Evolutionary conservation across 116 monocot species (phyloP).

Genomic region (Papilionanthe hybrid): DNA sequence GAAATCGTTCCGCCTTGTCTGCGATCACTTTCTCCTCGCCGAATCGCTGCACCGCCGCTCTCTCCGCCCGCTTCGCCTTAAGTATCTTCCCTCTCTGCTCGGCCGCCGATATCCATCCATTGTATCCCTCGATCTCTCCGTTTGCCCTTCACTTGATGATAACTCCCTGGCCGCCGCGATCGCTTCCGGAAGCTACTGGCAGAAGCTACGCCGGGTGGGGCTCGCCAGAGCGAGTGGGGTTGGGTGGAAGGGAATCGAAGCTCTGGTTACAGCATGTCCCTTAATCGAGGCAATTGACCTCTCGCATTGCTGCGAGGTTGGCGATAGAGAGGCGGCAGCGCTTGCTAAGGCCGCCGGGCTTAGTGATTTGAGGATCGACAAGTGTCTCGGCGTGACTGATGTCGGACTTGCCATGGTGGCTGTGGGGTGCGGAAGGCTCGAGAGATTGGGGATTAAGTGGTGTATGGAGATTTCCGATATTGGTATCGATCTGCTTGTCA

Average conservation of each 20-base stretch:
- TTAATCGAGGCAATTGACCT: slow-evolving; percentile 62
- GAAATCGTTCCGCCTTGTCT: slow-evolving; percentile 59
- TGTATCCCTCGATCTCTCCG: slow-evolving; percentile 57
- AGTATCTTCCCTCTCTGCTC: slow-evolving; percentile 32
- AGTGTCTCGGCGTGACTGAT: slow-evolving; percentile 72
- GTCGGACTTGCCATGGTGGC: slow-evolving; percentile 77
- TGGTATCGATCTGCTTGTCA: slow-evolving; percentile 67
- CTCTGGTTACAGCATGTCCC: slow-evolving; percentile 46
- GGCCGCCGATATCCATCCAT: slow-evolving; percentile 32
- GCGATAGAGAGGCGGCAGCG: slow-evolving; percentile 76
- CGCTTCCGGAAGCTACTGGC: background rate
- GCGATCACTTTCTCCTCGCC: slow-evolving; percentile 37
- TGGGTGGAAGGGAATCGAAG: slow-evolving; percentile 65
- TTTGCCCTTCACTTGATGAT: slow-evolving; percentile 54
- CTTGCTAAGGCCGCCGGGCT: slow-evolving; percentile 42
- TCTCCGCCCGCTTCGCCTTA: slow-evolving; percentile 30
- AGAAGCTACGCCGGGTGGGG: slow-evolving; percentile 26
- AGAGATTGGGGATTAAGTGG: slow-evolving; percentile 72
- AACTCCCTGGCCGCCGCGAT: slow-evolving; percentile 17
- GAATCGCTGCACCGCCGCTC: slow-evolving; percentile 39
- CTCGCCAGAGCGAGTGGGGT: slow-evolving; percentile 51
- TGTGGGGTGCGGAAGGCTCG: slow-evolving; percentile 50
- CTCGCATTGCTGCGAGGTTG: slow-evolving; percentile 51
- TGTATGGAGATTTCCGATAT: slow-evolving; percentile 75
- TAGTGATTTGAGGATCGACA: slow-evolving; percentile 54